Evolutionary conservation across 1,284 basidiomycete species (phyloP), one percentile per base, ranked within the genome.

Genomic region (Cutaneotrichosporon cutaneum): DNA sequence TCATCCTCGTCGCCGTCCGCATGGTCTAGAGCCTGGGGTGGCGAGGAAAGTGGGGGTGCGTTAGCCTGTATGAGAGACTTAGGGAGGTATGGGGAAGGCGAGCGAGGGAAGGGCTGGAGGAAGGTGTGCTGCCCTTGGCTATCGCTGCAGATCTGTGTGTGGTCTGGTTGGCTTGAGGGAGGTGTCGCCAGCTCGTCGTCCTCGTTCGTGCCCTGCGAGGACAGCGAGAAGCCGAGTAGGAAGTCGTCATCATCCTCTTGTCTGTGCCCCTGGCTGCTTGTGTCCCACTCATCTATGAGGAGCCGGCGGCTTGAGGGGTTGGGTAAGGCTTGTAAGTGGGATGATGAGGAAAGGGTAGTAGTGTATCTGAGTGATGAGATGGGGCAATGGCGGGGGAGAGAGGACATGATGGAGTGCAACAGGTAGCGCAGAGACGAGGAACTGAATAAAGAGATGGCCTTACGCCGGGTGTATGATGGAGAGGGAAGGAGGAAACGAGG

Each of bases 221-320:
- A 36, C 18, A 5, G 5, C 44, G 56, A 50, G 32, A 57, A 39
- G 16, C 56, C 45, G 35, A 51, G 10, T 30, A 51, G 35, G 27
- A 42, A 44, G 22, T 64, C 45, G 24, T 62, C 61, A 13, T 60
- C 57, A 5, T 50, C 48, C 27, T 53, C 44, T 14, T 24, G 22
- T 5, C 13, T 18, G 52, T 26, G 24, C 27, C 30, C 30, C 16
- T 50, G n/a, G 44, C n/a, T 24, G 22, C n/a, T n/a, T n/a, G n/a
- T 42, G 16, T 51, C 35, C 36, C 32, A 48, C 16, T 32, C 35
- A 18, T 27, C n/a, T 22, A n/a, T 24, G 32, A 42, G 8, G 24
- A 26, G 27, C 8, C 7, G 16, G 14, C 33, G 26, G 21, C 21
- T 39, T 18, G n/a, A 14, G 22, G 26, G 30, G 27, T 11, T 6